Evolutionary conservation across 2,329 filamentous ascomycete species (phyloP).

Genomic region (Davidsoniella eucalypti): DNA sequence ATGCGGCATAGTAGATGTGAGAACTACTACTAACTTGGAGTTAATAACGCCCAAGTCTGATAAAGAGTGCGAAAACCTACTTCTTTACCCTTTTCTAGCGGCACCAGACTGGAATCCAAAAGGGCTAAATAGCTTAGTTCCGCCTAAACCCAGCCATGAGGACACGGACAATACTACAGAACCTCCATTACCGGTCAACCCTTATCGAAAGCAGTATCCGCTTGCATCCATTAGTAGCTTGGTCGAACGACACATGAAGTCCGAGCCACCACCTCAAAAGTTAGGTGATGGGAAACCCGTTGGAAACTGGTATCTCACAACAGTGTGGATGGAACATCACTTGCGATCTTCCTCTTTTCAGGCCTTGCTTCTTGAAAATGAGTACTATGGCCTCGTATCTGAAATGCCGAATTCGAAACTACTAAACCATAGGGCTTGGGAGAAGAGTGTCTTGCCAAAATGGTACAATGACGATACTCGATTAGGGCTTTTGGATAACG

Average conservation of each 20-base stretch:
- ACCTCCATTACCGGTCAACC: background rate
- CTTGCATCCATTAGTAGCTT: background rate
- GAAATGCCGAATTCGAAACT: background rate
- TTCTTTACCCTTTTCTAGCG: conserved; percentile 3
- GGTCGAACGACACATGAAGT: background rate
- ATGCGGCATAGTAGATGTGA: background rate
- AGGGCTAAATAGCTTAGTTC: background rate
- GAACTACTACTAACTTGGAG: background rate
- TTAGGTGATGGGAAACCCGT: conserved; percentile 1
- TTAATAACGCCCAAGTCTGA: background rate
- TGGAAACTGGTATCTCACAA: conserved; percentile 2
- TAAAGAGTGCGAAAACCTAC: background rate
- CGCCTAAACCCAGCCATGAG: background rate
- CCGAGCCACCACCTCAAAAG: background rate
- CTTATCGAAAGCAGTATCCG: background rate
- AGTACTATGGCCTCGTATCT: background rate
- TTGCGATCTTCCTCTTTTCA: conserved; percentile 4
- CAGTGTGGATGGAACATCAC: conserved; percentile 6
- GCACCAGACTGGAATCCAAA: conserved; percentile 1
- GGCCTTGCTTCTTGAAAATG: background rate
- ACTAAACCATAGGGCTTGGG: conserved; percentile 20
- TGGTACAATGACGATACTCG: conserved; percentile 25
- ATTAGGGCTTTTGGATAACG: background rate
- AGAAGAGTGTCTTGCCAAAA: conserved; percentile 24
- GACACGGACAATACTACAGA: background rate